These are phyloP conservation scores for Phyllosticta citribraziliensis DNA, from an alignment of 2,329 filamentous ascomycete species.

Conservation along the genomic window DNA sequence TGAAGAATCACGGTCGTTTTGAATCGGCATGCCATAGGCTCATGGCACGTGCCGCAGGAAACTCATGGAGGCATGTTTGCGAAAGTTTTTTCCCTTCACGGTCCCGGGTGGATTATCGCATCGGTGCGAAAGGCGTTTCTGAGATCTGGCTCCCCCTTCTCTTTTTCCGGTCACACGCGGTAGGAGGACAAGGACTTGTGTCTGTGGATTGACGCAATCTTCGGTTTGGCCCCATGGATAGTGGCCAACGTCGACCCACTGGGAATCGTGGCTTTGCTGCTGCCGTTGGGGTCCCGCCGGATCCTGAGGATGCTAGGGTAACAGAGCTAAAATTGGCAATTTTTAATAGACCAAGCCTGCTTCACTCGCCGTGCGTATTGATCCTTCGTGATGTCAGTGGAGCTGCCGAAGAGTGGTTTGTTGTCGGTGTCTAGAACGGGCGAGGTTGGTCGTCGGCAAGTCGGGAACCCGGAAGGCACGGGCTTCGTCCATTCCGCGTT, in stretches of 20 bases:
- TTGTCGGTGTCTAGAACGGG: background rate
- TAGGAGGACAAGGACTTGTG: background rate
- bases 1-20: slow-evolving; percentile 8
- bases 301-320: background rate
- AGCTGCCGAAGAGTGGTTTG: background rate
- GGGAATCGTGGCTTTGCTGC: background rate
- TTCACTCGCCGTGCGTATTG: background rate
- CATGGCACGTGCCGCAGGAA: background rate
- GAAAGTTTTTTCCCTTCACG: background rate
- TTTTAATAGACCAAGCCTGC: background rate
- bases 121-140: slow-evolving; percentile 6
- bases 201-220: background rate
- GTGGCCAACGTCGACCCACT: background rate
- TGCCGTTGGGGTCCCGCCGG: slow-evolving; percentile 4
- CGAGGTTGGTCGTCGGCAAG: background rate
- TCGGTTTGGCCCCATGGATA: background rate
- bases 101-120: slow-evolving; percentile 1
- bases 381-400: slow-evolving; percentile 6
- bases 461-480: background rate
- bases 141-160: background rate
- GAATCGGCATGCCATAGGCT: background rate
- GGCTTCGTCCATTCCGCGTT: background rate
- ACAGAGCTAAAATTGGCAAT: slow-evolving; percentile 6
- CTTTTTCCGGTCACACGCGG: background rate
- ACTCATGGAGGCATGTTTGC: background rate